Evolutionary conservation across 1,284 basidiomycete genomes (phyloP).

Genomic region (Naganishia albida): DNA sequence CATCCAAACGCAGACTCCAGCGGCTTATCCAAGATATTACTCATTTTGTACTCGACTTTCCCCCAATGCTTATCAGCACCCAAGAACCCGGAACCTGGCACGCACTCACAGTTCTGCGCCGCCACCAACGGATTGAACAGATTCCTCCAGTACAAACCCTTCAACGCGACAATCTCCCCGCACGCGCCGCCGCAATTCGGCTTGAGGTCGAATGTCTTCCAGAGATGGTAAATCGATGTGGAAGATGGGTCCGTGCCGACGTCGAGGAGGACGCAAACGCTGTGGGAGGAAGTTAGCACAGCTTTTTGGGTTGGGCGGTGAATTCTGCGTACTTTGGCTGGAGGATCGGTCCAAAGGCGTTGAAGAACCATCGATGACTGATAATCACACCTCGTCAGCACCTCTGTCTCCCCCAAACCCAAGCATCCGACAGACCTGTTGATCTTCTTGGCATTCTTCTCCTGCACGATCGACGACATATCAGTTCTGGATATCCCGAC

Average conservation of each 20-base stretch:
- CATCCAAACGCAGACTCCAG: constrained; percentile 79
- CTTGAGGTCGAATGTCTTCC: constrained; percentile 97
- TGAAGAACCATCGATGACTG: constrained; percentile 92
- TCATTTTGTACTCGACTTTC: constrained; percentile 71
- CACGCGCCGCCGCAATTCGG: constrained; percentile 94
- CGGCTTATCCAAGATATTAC: constrained; percentile 85
- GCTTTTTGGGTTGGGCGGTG: no score
- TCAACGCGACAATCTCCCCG: constrained; percentile 92
- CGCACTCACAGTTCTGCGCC: constrained; percentile 45
- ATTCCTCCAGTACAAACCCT: constrained; percentile 75
- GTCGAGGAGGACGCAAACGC: constrained; percentile 91
- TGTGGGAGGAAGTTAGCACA: constrained; percentile 45
- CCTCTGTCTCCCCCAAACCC: neutral
- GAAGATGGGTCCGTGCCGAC: constrained; percentile 91
- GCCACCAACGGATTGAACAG: constrained; percentile 75
- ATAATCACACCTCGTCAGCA: constrained; percentile 48
- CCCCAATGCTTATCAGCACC: constrained; percentile 13
- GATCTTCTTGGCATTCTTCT: constrained; percentile 51
- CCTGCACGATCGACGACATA: constrained; percentile 30
- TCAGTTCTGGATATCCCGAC: neutral
- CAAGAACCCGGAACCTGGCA: no score
- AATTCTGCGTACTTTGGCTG: constrained; percentile 44
- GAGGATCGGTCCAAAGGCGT: constrained; percentile 54
- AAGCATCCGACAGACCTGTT: constrained; percentile 25
- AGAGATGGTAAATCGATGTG: constrained; percentile 88